Percentiles rank a stretch among this genome's conserved stretches.
phyloP scores from a whole-genome alignment of 805 yeast species.

The Wickerhamiella slavikovae region DNA sequence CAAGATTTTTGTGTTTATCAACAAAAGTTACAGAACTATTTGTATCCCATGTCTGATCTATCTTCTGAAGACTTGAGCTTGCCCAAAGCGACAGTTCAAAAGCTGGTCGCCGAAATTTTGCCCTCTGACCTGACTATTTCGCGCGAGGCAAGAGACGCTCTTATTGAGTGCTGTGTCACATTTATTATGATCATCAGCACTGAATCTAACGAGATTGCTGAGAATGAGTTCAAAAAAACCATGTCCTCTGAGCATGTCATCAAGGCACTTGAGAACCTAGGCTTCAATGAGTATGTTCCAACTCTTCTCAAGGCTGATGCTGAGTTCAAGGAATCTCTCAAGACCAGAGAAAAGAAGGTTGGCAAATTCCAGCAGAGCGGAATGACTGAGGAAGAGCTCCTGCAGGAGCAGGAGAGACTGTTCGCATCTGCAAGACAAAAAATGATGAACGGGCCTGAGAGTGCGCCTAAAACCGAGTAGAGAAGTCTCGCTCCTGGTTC shows the following conservation, averaged over 20 bases:
- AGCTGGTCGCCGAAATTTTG: conserved; percentile 72
- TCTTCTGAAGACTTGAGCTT: conserved; percentile 18
- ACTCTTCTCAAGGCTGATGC: conserved; percentile 57
- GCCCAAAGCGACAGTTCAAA: conserved; percentile 73
- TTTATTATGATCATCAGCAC: conserved; percentile 88
- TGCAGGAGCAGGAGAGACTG: conserved; percentile 80
- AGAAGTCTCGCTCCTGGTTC: conserved; percentile 11
- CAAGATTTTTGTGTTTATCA: too few relatives aligned
- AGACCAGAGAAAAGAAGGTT: conserved; percentile 70
- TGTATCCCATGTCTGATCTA: conserved; percentile 13
- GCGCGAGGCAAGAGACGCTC: conserved; percentile 84
- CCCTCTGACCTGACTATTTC: conserved; percentile 78
- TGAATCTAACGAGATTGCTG: conserved; percentile 89
- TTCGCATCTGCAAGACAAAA: conserved; percentile 26
- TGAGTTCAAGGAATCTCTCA: conserved; percentile 75
- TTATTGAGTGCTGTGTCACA: conserved; percentile 90
- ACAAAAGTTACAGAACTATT: too few relatives aligned
- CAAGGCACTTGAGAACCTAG: conserved; percentile 70
- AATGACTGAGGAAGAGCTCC: conserved; percentile 73
- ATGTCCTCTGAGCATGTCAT: conserved; percentile 92
- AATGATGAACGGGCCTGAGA: conserved; percentile 8
- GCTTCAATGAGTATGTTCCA: conserved; percentile 67
- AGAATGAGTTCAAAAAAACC: conserved; percentile 86
- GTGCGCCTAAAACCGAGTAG: too few relatives aligned
- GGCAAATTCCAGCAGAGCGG: conserved; percentile 90